Percentiles rank a stretch among this genome's conserved stretches.
Conservation (phyloP, 306 rosid genomes). For the Leucaena leucocephala region DNA sequence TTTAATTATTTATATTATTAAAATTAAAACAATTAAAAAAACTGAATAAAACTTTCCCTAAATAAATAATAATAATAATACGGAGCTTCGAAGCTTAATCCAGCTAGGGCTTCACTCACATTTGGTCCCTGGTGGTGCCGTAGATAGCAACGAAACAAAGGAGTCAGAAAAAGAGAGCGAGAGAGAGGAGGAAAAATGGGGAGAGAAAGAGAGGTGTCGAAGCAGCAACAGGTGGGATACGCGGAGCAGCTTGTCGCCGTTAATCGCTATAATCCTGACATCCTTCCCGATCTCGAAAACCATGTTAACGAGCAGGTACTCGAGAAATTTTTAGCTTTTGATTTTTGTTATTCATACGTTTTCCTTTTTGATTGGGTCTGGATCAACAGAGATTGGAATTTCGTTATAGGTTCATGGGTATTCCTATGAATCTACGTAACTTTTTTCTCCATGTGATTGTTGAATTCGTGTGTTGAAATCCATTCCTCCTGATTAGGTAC, state of each 20-base stretch:
- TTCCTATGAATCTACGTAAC: neutral
- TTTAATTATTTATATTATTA: too few relatives aligned
- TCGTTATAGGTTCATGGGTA: neutral
- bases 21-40: too few relatives aligned
- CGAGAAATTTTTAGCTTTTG: neutral
- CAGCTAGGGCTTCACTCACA: neutral
- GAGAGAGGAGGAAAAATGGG: neutral
- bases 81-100: neutral
- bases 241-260: conserved; percentile 88
- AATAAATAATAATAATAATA: neutral
- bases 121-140: too few relatives aligned
- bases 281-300: conserved; percentile 95
- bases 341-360: neutral
- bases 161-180: neutral
- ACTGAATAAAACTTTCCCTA: neutral
- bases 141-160: neutral
- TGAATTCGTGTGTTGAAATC: neutral
- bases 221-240: conserved; percentile 46
- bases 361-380: neutral
- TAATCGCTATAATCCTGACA: conserved; percentile 92
- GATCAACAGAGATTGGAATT: conserved; percentile 5
- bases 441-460: neutral
- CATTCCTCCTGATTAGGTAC: neutral
- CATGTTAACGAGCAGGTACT: conserved; percentile 90
- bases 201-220: conserved; percentile 27